These are phyloP conservation scores for Avena insularis DNA, from an alignment of 176 grass and related monocot genomes.

Conservation along the genomic window DNA sequence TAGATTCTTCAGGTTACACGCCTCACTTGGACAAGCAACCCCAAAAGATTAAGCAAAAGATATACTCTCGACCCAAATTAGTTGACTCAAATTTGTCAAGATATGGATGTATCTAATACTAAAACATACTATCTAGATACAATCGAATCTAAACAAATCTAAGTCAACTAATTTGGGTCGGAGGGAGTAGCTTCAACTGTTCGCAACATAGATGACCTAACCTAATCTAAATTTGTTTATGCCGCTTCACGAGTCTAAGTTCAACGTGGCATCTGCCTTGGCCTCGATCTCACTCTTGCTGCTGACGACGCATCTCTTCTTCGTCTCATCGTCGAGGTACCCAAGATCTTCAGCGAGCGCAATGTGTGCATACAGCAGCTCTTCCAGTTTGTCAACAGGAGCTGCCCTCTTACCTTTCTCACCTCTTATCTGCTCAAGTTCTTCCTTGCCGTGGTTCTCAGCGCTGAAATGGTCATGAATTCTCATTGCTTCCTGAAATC, in stretches of 20 bases:
- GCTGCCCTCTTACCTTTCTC: slow-evolving; percentile 40
- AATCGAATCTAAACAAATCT: no score
- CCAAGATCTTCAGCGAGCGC: slow-evolving; percentile 68
- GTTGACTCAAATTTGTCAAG: no score
- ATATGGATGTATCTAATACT: no score
- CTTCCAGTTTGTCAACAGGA: slow-evolving; percentile 46
- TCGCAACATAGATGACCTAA: slow-evolving; percentile 19
- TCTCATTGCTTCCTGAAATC: slow-evolving; percentile 78
- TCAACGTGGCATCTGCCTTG: slow-evolving; percentile 56
- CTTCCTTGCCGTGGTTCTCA: slow-evolving; percentile 68
- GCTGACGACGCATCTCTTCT: slow-evolving; percentile 65
- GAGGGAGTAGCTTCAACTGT: not conserved
- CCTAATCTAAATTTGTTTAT: slow-evolving; percentile 19
- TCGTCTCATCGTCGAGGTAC: slow-evolving; percentile 64
- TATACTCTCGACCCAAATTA: not conserved
- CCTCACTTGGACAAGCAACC: not conserved
- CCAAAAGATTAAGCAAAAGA: slow-evolving; percentile 17
- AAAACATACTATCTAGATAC: not conserved
- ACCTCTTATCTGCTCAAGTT: slow-evolving; percentile 48
- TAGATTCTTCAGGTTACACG: slow-evolving; percentile 1
- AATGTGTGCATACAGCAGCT: slow-evolving; percentile 64
- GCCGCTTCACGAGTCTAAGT: slow-evolving; percentile 43
- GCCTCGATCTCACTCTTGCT: slow-evolving; percentile 80
- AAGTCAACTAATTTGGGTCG: no score
- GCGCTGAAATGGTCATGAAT: slow-evolving; percentile 55